Base-by-base conservation (phyloP, 2,329 filamentous ascomycete genomes). In the Paraphaeosphaeria minitans region DNA sequence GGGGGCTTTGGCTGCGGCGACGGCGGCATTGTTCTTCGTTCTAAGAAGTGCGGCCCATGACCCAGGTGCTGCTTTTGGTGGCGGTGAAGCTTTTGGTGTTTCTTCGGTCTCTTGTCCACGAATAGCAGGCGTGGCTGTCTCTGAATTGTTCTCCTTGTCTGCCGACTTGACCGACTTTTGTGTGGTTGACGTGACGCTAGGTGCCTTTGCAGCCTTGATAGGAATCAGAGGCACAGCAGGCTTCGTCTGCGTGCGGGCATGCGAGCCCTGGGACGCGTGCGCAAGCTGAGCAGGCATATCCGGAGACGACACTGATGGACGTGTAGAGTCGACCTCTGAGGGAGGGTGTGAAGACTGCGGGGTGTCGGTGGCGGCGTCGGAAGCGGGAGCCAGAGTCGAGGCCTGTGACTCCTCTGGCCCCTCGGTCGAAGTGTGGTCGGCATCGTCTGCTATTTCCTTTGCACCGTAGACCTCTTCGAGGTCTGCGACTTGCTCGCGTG, bases 31-130 rank as follows among this genome's bases (percentile, higher is more conserved):
- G 50, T 80, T 75, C 65, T 84, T 83, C 10, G 82, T 78, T 54
- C 86, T 83, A 53, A 91, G 83, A 46, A 91, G 80, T 62, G 89
- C 88, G 27, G 89, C 87, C 89, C 89, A 92, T 1, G 86, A 87
- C 68, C 88, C 82, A 10, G 80, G 79, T 27, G 84, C 83, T n/a
- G 81, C 77, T 47, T 81, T 78, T n/a, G 73, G 75, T 41, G 76
- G 73, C 52, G 80, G 73, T 1, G 79, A 75, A 60, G 76, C 72
- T 49, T 80, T 80, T 4, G 73, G 63, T 16, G 77, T 63, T 42
- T 78, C 73, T 24, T 79, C 78, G 1, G 56, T 48, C 29, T 70
- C 68, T 16, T 61, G 19, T 9, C 59, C 49, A 19, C 62, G 12
- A 37, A 51, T 50, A 29, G 47, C 37, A 7, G 54, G 53, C 22